These are phyloP conservation scores for Thermochaetoides thermophila DNA, from an alignment of 495 filamentous ascomycete genomes.

Conservation along the genomic window DNA sequence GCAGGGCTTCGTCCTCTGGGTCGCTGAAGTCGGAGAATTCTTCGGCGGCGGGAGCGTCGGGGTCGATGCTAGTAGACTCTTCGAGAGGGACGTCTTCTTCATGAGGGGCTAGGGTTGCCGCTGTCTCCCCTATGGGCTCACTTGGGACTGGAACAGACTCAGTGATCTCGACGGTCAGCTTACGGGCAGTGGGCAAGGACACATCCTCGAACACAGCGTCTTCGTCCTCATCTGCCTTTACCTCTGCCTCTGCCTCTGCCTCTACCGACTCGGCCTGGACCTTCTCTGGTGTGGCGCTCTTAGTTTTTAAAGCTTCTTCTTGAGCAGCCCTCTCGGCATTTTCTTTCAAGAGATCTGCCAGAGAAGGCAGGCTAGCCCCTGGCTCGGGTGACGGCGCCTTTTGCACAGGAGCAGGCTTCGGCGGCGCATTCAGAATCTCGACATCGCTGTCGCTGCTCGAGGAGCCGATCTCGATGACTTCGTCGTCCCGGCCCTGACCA, in stretches of 20 bases:
- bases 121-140: conserved; percentile 1
- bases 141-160: not conserved
- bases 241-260: too few species aligned
- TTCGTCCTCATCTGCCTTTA: too few species aligned
- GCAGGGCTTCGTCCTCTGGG: conserved; percentile 78
- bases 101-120: too few species aligned
- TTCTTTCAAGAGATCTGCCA: conserved; percentile 1
- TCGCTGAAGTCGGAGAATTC: conserved; percentile 51
- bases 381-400: not conserved
- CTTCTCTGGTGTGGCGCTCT: too few species aligned
- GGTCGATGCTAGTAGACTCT: conserved; percentile 21
- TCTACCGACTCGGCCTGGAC: too few species aligned
- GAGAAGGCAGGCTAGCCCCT: conserved; percentile 8
- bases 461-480: conserved; percentile 30
- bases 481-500: conserved; percentile 14
- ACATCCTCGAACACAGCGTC: conserved; percentile 27
- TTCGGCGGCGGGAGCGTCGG: conserved; percentile 11
- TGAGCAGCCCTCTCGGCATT: not conserved
- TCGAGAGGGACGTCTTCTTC: conserved; percentile 15
- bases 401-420: conserved; percentile 2
- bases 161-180: not conserved
- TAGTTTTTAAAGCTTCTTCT: too few species aligned
- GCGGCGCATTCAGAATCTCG: conserved; percentile 38
- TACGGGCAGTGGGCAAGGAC: conserved; percentile 7
- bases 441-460: conserved; percentile 37